Conservation (phyloP, 2,329 filamentous ascomycete genomes). For the Pseudocercospora musae region DNA sequence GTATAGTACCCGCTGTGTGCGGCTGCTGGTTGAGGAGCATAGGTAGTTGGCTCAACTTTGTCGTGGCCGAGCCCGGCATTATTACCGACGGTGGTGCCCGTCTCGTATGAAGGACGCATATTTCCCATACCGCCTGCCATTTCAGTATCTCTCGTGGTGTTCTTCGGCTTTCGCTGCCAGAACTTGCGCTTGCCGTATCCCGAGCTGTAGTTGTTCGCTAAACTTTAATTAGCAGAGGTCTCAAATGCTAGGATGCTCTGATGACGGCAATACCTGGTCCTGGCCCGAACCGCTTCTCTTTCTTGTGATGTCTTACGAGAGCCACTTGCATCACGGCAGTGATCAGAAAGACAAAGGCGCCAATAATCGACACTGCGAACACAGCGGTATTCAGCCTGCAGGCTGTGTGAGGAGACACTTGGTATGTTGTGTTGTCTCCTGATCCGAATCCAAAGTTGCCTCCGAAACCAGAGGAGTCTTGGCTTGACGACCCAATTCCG, state of each 20-base stretch:
- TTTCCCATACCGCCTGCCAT: slow-evolving; percentile 37
- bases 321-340: slow-evolving; percentile 67
- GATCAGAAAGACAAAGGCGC: slow-evolving; percentile 72
- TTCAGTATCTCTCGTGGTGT: slow-evolving; percentile 43
- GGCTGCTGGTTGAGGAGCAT: slow-evolving; percentile 23
- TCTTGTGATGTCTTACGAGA: slow-evolving; percentile 68
- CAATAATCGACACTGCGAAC: slow-evolving; percentile 75
- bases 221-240: neutral
- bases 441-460: slow-evolving; percentile 42
- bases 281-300: slow-evolving; percentile 69
- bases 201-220: slow-evolving; percentile 63
- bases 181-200: slow-evolving; percentile 48
- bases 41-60: slow-evolving; percentile 30
- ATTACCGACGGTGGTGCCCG: slow-evolving; percentile 45
- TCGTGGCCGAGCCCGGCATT: slow-evolving; percentile 33
- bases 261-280: slow-evolving; percentile 42
- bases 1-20: slow-evolving; percentile 45
- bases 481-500: slow-evolving; percentile 58
- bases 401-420: slow-evolving; percentile 53
- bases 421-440: slow-evolving; percentile 42
- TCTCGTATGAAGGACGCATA: slow-evolving; percentile 49
- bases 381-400: slow-evolving; percentile 74
- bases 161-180: slow-evolving; percentile 35
- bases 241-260: neutral
- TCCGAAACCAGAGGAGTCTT: slow-evolving; percentile 49